These are phyloP conservation scores for Cydonia oblonga DNA, from an alignment of 331 rosid genomes.

Conservation along the genomic window DNA sequence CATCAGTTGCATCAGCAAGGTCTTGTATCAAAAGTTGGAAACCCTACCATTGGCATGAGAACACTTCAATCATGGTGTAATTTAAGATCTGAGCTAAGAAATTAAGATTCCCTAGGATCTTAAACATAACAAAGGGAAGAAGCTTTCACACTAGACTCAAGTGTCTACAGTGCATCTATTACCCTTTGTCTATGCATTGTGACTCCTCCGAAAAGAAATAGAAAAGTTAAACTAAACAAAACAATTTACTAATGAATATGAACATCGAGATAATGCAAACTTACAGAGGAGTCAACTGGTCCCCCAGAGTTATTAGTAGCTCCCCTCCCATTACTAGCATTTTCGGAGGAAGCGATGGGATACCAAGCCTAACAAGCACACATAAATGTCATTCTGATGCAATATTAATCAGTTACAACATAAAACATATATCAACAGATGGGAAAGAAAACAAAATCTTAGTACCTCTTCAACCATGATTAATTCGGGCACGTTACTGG, in stretches of 20 bases:
- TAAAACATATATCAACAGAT: background rate
- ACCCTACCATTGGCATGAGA: slow-evolving; percentile 15
- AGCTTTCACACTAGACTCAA: background rate
- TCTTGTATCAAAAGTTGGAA: slow-evolving; percentile 35
- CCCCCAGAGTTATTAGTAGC: slow-evolving; percentile 21
- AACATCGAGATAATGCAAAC: slow-evolving; percentile 19
- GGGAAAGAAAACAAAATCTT: background rate
- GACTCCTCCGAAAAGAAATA: background rate
- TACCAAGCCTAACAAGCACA: slow-evolving; percentile 52
- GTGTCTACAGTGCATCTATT: background rate
- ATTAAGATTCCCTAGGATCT: background rate
- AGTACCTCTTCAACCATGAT: slow-evolving; percentile 59
- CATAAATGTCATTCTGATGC: background rate
- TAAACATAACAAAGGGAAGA: background rate
- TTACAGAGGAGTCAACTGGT: slow-evolving; percentile 54
- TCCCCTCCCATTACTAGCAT: slow-evolving; percentile 19
- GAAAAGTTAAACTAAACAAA: background rate
- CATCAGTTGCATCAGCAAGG: slow-evolving; percentile 20
- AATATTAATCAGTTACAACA: background rate
- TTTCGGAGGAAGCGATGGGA: slow-evolving; percentile 37
- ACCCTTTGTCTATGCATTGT: background rate
- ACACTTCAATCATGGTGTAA: slow-evolving; percentile 6
- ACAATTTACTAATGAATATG: background rate
- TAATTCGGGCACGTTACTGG: slow-evolving; percentile 20
- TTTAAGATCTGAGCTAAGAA: background rate